phyloP scores from a whole-genome alignment of 306 rosid species.

The Albizia julibrissin region DNA sequence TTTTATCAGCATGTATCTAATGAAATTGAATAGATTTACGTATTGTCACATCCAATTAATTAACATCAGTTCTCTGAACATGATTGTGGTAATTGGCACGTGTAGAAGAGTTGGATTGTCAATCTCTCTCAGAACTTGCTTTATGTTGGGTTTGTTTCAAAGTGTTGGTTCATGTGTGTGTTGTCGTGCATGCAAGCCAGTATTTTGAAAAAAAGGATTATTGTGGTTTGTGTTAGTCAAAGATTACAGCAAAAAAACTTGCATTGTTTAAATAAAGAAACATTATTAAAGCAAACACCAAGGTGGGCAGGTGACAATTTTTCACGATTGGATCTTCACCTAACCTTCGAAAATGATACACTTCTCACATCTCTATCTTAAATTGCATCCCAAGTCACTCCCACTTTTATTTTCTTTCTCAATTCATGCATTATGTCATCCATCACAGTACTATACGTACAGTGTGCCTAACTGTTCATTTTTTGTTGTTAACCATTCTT shows the following conservation, averaged over 20 bases:
- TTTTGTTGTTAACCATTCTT: neutral
- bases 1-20: too few species aligned
- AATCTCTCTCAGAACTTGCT: neutral
- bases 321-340: slow-evolving; percentile 3
- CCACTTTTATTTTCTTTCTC: neutral
- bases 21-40: too few species aligned
- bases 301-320: slow-evolving; percentile 5
- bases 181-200: neutral
- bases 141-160: slow-evolving; percentile 11
- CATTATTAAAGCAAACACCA: neutral
- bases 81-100: neutral
- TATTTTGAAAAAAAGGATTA: neutral
- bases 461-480: neutral
- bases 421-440: neutral
- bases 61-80: neutral
- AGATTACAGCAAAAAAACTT: slow-evolving; percentile 5
- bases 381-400: neutral
- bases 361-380: neutral
- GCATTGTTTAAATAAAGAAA: neutral
- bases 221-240: neutral
- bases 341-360: neutral
- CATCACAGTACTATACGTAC: neutral
- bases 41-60: too few species aligned
- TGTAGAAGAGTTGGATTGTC: slow-evolving; percentile 11
- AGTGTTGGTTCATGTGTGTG: neutral